Evolutionary conservation across 305 asterid species (phyloP), one percentile per base, ranked within the genome.

Genomic region (Solanum hybrid): DNA sequence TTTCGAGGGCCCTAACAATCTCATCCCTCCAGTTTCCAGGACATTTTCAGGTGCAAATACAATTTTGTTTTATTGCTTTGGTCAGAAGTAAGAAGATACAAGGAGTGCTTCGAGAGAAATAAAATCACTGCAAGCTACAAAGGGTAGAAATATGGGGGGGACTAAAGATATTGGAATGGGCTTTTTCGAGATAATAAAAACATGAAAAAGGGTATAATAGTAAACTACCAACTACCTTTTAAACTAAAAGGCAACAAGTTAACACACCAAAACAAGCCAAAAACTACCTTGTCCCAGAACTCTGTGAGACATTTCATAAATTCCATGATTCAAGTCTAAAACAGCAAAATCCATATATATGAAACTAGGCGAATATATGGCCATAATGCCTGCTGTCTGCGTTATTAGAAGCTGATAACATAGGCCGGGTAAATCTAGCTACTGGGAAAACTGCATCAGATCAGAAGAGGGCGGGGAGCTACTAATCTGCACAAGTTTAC

Each of bases 401-500:
- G 24, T 85, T 85, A 85, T 57, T 85, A 57, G 46, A 85, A 31
- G 7, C 22, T 6, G 76, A 57, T 57, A 51, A 83, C 2, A 29
- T 46, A 57, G 14, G 88, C 29, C 22, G 18, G 39, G 7, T 18
- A 14, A 46, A 29, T 31, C 75, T 46, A 84, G 75, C 87, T 51
- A 84, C 9, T 31, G 74, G 18, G 28, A 87, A 75, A 87, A 87
- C 86, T 88, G 83, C 76, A 46, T 31, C 40, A 14, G 35, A 84
- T 24, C 39, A 33, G 36, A 87, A 3, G 79, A 86, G 33, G 74
- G 64, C 37, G 80, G 77, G 80, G 90, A 64, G 46, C 85, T 77
- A 73, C 89, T 87, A 36, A 92, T 91, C 94, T 91, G 94, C 94
- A 91, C 90, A 91, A 87, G 78, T 91, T 92, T 57, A 90, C 67